These are phyloP conservation scores for Blastocrithidia nonstop DNA, from an alignment of 208 protist genomes.

Conservation along the genomic window DNA sequence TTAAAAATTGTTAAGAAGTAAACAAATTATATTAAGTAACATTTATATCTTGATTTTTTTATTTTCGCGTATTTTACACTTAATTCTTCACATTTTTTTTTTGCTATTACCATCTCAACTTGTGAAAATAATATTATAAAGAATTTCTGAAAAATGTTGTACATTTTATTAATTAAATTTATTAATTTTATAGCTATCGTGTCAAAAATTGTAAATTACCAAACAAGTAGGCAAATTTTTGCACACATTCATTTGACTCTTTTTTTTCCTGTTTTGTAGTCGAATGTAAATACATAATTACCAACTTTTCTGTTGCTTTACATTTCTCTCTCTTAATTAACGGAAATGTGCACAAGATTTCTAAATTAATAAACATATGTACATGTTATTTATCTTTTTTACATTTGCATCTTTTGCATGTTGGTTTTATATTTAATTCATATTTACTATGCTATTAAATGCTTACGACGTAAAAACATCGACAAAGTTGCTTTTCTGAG, in stretches of 20 bases:
- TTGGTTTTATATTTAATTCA: neutral
- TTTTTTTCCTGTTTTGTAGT: slow-evolving; percentile 1
- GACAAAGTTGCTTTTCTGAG: too few species aligned
- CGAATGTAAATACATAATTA: neutral
- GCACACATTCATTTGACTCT: neutral
- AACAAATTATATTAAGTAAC: neutral
- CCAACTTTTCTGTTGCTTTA: neutral
- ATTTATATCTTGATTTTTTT: slow-evolving; percentile 5
- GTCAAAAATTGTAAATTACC: neutral
- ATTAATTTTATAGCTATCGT: neutral
- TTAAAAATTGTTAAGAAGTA: too few species aligned
- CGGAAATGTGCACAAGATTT: neutral
- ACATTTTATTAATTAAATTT: too few species aligned
- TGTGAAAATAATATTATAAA: too few species aligned
- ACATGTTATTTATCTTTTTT: slow-evolving; percentile 1
- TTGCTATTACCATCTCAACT: slow-evolving; percentile 1
- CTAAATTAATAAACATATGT: neutral
- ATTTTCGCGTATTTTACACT: neutral
- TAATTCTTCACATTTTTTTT: slow-evolving; percentile 3
- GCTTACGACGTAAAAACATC: too few species aligned
- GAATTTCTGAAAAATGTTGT: too few species aligned
- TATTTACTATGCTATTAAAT: too few species aligned
- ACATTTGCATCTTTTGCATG: neutral
- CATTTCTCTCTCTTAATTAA: slow-evolving; percentile 1
- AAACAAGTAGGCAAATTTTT: neutral